These are phyloP conservation scores for barley (Hordeum vulgare) DNA, from an alignment of 176 grass and related monocot genomes.

Conservation along the genomic window MorexV3_pseudomolecules_assembly NC_058524.1:604984024-604984523, in stretches of 20 bases:
- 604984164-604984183: background rate
- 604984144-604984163: background rate
- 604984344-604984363: background rate
- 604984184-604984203: background rate
- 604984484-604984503: too few relatives aligned
- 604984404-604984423: background rate
- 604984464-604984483: background rate
- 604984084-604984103: background rate
- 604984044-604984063: rapidly evolving
- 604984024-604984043: background rate
- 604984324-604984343: background rate
- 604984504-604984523: background rate
- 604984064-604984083: background rate
- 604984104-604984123: background rate
- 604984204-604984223: background rate
- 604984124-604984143: background rate
- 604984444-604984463: background rate
- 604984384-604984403: background rate
- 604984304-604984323: background rate
- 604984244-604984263: background rate
- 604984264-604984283: background rate
- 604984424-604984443: background rate
- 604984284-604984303: background rate
- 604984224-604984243: background rate
- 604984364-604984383: background rate